Base-by-base conservation (phyloP, 352 stramenopile genomes). In the Phytophthora ramorum region DNA sequence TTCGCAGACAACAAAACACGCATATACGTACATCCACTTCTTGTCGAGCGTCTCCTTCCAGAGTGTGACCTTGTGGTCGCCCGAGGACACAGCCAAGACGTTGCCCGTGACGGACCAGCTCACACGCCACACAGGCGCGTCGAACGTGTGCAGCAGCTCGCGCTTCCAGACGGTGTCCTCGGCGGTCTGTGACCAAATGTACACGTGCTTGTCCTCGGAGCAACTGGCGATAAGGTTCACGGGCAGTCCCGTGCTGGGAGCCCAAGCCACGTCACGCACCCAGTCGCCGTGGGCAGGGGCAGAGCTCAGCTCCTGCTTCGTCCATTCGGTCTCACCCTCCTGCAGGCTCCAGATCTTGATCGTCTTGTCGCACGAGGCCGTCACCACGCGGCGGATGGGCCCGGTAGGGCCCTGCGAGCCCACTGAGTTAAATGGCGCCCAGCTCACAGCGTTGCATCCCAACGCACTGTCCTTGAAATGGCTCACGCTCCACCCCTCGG, bases 1-100 rank as follows among this genome's bases (percentile, higher is more conserved):
- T 45, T 49, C 24, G 24, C 12, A 38, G 30, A 55, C 34, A 10
- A 52, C 44, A 16, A n/a, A 20, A 7, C 28, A 34, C 38, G 16
- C 17, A 50, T 35, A 10, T 63, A 93, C 81, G 70, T 89, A 91
- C 85, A 95, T 94, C 97, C 97, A 99, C 62, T 92, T 96, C 64
- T 98, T 98, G 84, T 99, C 94, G 26, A 99, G 84, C 45, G 82
- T 97, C 75, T 98, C 92, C 79, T 99, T 99, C 97, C 97, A 99
- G 3, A 99, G 75, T 43, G 92, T 98, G 5, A 99, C 97, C 81
- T 97, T 93, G 77, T 98, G 92, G 82, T 99, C 97, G 47, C 97
- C 98, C 54, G 94, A 97, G 28, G 93, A 98, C 32, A 99, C 97
- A 8, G 97, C 98, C 35, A 99, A 82, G 48, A 99, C 94, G 71